These are phyloP conservation scores for Phytophthora hibernalis DNA, from an alignment of 352 stramenopile genomes.

Conservation along the genomic window DNA sequence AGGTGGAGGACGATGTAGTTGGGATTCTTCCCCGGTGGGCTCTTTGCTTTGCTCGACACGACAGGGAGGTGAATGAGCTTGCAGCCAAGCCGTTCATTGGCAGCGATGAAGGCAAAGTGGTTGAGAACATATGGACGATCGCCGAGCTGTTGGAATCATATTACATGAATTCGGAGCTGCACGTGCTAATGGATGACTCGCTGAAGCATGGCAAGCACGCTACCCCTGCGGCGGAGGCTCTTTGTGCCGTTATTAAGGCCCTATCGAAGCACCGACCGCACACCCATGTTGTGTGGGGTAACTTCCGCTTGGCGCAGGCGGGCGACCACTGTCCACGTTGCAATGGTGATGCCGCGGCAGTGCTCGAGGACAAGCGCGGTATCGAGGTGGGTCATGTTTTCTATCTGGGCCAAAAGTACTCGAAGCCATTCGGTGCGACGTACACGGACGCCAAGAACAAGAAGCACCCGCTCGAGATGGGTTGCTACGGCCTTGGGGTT, in stretches of 20 bases:
- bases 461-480: constrained; percentile 85
- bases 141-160: constrained; percentile 37
- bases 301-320: constrained; percentile 73
- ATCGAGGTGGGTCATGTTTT: constrained; percentile 93
- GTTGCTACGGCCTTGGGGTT: constrained; percentile 90
- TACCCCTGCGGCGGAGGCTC: constrained; percentile 28
- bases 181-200: constrained; percentile 79
- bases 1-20: constrained; percentile 10
- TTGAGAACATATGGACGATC: constrained; percentile 34
- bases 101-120: constrained; percentile 59
- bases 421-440: constrained; percentile 75
- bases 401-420: constrained; percentile 91
- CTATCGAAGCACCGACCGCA: constrained; percentile 27
- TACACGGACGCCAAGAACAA: constrained; percentile 57
- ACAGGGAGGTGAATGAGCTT: constrained; percentile 75
- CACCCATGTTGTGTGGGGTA: constrained; percentile 35
- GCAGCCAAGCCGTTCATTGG: constrained; percentile 75
- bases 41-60: constrained; percentile 64
- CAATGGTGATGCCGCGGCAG: constrained; percentile 31
- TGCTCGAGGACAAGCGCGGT: constrained; percentile 75
- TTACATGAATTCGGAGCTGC: too few species aligned
- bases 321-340: constrained; percentile 74
- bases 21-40: constrained; percentile 30
- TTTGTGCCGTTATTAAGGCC: constrained; percentile 23
- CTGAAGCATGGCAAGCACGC: constrained; percentile 33